A percentile compares a stretch with the other conserved stretches of the same genome.
Evolutionary conservation across 352 stramenopile species (phyloP).

Genomic region (Phytophthora cactorum): DNA sequence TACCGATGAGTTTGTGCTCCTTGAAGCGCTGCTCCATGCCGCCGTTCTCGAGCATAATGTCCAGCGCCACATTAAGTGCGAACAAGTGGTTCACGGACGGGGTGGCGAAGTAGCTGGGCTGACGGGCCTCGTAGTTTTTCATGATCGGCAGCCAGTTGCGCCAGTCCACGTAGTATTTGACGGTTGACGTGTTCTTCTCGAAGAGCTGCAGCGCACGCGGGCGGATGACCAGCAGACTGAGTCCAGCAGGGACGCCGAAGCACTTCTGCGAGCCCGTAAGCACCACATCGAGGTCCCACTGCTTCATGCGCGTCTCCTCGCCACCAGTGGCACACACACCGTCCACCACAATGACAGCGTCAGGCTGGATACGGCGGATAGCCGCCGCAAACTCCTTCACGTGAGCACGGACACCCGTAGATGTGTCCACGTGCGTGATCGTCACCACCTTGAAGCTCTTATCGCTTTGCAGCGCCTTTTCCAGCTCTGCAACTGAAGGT

Average conservation of each 20-base stretch:
- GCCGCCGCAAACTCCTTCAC: slow-evolving; percentile 63
- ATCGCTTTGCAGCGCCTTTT: slow-evolving; percentile 43
- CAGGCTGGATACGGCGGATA: slow-evolving; percentile 63
- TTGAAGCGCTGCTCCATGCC: slow-evolving; percentile 82
- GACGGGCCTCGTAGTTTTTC: slow-evolving; percentile 84
- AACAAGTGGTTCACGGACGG: slow-evolving; percentile 84
- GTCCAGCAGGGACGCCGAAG: slow-evolving; percentile 68
- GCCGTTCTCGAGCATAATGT: slow-evolving; percentile 74
- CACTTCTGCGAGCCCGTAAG: slow-evolving; percentile 85
- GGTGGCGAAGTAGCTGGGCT: slow-evolving; percentile 80
- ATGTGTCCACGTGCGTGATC: slow-evolving; percentile 84
- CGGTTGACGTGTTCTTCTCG: slow-evolving; percentile 56
- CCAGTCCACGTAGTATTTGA: slow-evolving; percentile 83
- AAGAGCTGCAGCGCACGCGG: slow-evolving; percentile 71
- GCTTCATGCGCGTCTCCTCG: slow-evolving; percentile 82
- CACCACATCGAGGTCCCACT: slow-evolving; percentile 82
- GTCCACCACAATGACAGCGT: slow-evolving; percentile 74
- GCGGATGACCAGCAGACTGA: slow-evolving; percentile 72
- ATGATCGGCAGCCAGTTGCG: slow-evolving; percentile 85
- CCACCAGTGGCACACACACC: slow-evolving; percentile 73
- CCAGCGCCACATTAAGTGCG: slow-evolving; percentile 67
- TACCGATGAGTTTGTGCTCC: slow-evolving; percentile 64
- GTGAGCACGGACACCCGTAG: slow-evolving; percentile 67
- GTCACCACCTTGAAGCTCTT: slow-evolving; percentile 70
- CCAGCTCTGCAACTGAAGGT: slow-evolving; percentile 55